phyloP scores from a whole-genome alignment of 768 basidiomycete species.

The Trametes maxima region DNA sequence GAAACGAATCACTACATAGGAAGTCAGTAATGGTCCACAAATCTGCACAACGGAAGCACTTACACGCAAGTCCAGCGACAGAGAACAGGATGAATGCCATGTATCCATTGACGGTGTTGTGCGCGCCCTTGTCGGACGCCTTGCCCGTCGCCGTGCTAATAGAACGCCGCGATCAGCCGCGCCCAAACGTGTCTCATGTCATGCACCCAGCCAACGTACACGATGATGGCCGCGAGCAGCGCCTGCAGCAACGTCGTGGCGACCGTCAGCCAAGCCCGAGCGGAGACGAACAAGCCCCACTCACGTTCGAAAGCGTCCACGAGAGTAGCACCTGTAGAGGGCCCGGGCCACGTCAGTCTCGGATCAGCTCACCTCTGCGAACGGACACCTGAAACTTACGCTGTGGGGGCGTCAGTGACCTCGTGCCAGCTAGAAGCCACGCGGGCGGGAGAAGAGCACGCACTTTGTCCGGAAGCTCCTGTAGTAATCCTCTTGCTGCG shows the following conservation, averaged over 20 bases:
- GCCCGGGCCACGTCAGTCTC: conserved; percentile 18
- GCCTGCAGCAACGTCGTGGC: conserved; percentile 43
- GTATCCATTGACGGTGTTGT: conserved; percentile 73
- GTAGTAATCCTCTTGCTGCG: conserved; percentile 85
- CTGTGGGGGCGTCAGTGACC: conserved; percentile 29
- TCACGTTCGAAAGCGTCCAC: conserved; percentile 88
- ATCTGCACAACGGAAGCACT: conserved; percentile 37
- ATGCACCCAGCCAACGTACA: conserved; percentile 46
- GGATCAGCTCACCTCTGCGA: conserved; percentile 12
- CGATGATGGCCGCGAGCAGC: conserved; percentile 72
- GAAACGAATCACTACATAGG: conserved; percentile 73
- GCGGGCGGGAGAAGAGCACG: not conserved
- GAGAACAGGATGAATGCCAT: conserved; percentile 89
- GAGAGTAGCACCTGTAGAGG: conserved; percentile 65
- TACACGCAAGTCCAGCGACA: conserved; percentile 85
- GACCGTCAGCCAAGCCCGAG: not conserved
- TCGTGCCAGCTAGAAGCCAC: conserved; percentile 2
- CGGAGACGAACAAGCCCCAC: conserved; percentile 28
- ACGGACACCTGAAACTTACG: conserved; percentile 28
- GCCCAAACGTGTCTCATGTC: conserved; percentile 3
- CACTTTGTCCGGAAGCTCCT: conserved; percentile 86
- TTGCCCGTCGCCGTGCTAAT: conserved; percentile 51
- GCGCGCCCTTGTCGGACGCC: conserved; percentile 49
- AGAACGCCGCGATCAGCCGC: conserved; percentile 6
- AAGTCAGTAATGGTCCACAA: not conserved